A percentile compares a stretch with the other conserved stretches of the same genome.
Evolutionary conservation across 1,284 basidiomycete species (phyloP).

Genomic region (Anthracocystis walkeri): DNA sequence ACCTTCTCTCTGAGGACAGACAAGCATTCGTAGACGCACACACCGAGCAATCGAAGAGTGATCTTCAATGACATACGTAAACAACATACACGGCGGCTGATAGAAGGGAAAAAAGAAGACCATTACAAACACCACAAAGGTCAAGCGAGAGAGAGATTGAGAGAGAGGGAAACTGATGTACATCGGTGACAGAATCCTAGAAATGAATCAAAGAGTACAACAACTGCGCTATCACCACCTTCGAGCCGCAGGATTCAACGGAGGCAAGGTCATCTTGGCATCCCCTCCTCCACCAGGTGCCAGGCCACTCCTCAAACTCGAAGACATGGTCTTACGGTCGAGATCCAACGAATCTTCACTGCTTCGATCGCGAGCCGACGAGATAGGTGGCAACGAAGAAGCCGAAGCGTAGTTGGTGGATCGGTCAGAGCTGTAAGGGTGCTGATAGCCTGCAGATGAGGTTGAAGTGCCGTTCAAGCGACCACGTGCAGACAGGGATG

Average conservation of each 20-base stretch:
- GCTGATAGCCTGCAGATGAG: conserved; percentile 34
- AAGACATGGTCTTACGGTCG: conserved; percentile 40
- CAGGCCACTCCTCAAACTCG: conserved; percentile 29
- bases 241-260: conserved; percentile 36
- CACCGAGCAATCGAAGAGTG: neutral
- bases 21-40: too few species aligned
- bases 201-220: neutral
- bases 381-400: conserved; percentile 44
- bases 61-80: neutral
- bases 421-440: conserved; percentile 54
- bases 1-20: too few species aligned
- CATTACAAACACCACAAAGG: conserved; percentile 4
- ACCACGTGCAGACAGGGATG: conserved; percentile 32
- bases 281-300: conserved; percentile 10
- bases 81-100: neutral
- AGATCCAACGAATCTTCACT: conserved; percentile 34
- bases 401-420: conserved; percentile 42
- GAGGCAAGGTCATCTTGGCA: conserved; percentile 43
- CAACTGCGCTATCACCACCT: conserved; percentile 14
- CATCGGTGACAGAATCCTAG: conserved; percentile 12
- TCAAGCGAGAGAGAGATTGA: neutral
- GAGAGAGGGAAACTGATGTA: neutral
- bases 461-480: conserved; percentile 25
- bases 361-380: conserved; percentile 34
- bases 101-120: neutral